Base-by-base conservation (phyloP, 2,329 filamentous ascomycete species). In the Aphanoascus verrucosus region DNA sequence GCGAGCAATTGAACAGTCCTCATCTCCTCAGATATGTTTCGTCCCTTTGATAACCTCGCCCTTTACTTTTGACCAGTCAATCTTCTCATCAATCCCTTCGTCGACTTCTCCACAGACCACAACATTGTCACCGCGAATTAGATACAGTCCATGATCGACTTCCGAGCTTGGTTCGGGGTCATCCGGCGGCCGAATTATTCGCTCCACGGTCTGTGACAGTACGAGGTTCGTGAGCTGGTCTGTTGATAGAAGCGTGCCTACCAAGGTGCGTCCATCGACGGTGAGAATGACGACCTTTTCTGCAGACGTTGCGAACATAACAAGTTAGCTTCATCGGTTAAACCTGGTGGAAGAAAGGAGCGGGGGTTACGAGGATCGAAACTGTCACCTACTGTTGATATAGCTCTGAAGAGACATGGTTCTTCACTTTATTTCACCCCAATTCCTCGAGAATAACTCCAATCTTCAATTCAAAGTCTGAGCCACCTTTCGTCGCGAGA, bases 221-320 rank as follows among this genome's bases (percentile, higher is more conserved):
- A 97, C 89, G 58, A 98, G 74, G 71, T 98, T 98, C 60, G 93
- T 97, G 64, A 85, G 82, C 70, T 95, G 84, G 69, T 98, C 93
- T 66, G 85, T 89, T 43, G 86, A 88, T 47, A 91, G 76, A 52
- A 98, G 81, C 1, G 78, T 90, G 56, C 93, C 93, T 57, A 88
- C 79, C 19, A 91, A 74, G 45, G 88, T 94, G 63, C 91, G 84
- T 49, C 91, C 93, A 71, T 97, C 93, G 61, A 88, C 85, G 28
- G 93, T 97, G 59, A 97, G 80, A 64, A 97, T 85, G 55, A 90
- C 78, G 62, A 97, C 88, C 71, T 88, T 94, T 72, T 95, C 93
- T 96, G 23, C 38, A 35, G n/a, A 38, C 9, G 34, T 14, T n/a
- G 45, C 37, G 20, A 51, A 12, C n/a, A 40, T 38, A 17, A 42